Base-by-base conservation (phyloP, 176 grass and related monocot species). In the Oryza brachyantha region DNA sequence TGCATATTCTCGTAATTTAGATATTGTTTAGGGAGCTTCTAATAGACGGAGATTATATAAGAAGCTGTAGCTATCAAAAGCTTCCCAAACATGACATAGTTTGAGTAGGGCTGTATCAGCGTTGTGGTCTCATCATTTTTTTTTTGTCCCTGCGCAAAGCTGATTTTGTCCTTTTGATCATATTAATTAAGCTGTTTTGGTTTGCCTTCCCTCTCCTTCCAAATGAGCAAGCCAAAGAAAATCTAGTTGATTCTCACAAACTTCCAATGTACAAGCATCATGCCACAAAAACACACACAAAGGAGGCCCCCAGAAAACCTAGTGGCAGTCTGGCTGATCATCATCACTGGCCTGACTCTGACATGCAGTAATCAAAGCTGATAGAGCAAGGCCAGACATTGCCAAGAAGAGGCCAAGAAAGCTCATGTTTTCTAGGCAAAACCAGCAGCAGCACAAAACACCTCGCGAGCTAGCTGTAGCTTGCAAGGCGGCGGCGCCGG, bases 221-320 rank as follows among this genome's bases (percentile, higher is more conserved):
- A 45, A 75, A 70, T 75, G 52, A 69, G 31, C 21, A 2, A 61
- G 16, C 59, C 64, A 37, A 31, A 72, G 37, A 83, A 31, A 67
- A 50, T 25, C 61, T 43, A 80, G 76, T 36, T 39, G 34, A 64
- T 29, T 60, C 55, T 8, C 42, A 71, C 21, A 61, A 45, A 63
- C 59, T 57, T 64, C 19, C 57, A 66, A 66, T 71, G 71, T 76
- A 57, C 77, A 81, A 45, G 68, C 82, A 66, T 45, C 64, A 39
- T 66, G 72, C 55, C 71, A 72, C 72, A 76, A 61, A 71, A 24
- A 32, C 71, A 75, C 42, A 74, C 55, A n/a, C n/a, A n/a, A n/a
- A 75, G n/a, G 17, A 32, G 70, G 65, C 64, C 57, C 59, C 34
- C 26, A 76, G n/a, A 64, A 70, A 61, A 42, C 54, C 81, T 45